Evolutionary conservation across 345 rosid species (phyloP), one percentile per base, ranked within the genome.

Genomic region (Salix viminalis): DNA sequence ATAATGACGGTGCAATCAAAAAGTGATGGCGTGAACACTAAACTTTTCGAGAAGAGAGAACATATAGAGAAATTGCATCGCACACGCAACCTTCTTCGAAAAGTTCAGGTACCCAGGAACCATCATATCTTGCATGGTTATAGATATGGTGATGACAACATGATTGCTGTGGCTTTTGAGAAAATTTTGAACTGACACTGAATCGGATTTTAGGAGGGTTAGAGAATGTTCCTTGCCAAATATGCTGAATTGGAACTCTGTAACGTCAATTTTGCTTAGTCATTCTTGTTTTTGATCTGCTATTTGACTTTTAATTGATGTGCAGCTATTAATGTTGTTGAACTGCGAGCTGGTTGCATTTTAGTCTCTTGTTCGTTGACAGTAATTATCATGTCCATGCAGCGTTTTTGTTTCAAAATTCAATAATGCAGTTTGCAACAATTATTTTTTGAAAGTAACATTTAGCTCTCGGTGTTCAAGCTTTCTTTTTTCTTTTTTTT

Each of bases 61-160:
- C 97, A 96, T 74, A 89, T 96, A 72, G 98, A 96, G 91, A 96
- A 96, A 86, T 82, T 96, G 76, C 97, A 96, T 83, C 94, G 94
- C 70, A 94, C 97, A 15, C 92, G 97, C 10, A 94, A 92, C 85
- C 97, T 96, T 80, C 96, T 96, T 76, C 94, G 92, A 72, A 96
- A 96, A 92, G 97, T 96, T 83, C 99, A 96, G 98, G 99, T 92
- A 74, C 7, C 42, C 37, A 77, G 78, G 54, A 24, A 28, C 36
- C 12, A 7, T 56, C 16, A 12, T 61, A 18, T 32, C 58, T 76
- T 60, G 54, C 24, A 14, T 50, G 74, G 69, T 15, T 37, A 73
- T 36, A 46, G 70, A 23, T 72, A 23, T 72, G 56, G 21, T 30
- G 21, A 14, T 44, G 58, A 65, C 44, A 21, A 14, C 46, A 18